Evolutionary conservation across 2,329 filamentous ascomycete genomes (phyloP).

Genomic region (Aspergillus sp.): DNA sequence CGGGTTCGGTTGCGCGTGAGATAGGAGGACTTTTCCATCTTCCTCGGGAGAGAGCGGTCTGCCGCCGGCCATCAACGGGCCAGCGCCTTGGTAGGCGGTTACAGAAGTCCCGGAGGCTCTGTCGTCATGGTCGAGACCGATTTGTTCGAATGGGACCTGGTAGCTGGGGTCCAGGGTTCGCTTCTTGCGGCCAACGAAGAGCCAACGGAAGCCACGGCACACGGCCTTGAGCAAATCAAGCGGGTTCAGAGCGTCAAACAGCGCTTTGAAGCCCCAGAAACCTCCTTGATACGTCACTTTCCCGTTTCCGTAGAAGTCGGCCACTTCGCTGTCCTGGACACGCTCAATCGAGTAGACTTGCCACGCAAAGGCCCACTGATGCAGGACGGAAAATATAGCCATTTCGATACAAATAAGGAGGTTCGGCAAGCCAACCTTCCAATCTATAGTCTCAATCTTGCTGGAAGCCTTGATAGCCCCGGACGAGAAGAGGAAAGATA

Average conservation of each 20-base stretch:
- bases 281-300: constrained; percentile 56
- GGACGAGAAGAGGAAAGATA: constrained; percentile 54
- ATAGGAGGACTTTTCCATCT: constrained; percentile 32
- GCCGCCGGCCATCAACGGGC: constrained; percentile 12
- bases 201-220: constrained; percentile 69
- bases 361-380: constrained; percentile 77
- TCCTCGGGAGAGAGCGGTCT: constrained; percentile 19
- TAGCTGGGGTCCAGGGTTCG: constrained; percentile 36
- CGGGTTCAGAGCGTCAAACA: constrained; percentile 65
- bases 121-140: constrained; percentile 20
- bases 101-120: constrained; percentile 6
- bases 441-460: constrained; percentile 61
- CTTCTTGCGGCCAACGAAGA: constrained; percentile 62
- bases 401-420: constrained; percentile 76
- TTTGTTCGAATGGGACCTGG: constrained; percentile 18
- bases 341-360: constrained; percentile 52
- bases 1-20: constrained; percentile 32
- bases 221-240: constrained; percentile 78
- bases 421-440: constrained; percentile 72
- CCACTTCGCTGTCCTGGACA: constrained; percentile 41
- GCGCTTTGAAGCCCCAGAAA: constrained; percentile 54
- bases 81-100: constrained; percentile 23
- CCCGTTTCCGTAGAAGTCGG: constrained; percentile 33
- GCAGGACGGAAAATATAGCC: constrained; percentile 68
- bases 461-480: constrained; percentile 56